Percentiles rank a stretch among this genome's conserved stretches.
These are phyloP conservation scores for Lepidium africanum DNA, from an alignment of 345 rosid genomes.

Conservation along the genomic window DNA sequence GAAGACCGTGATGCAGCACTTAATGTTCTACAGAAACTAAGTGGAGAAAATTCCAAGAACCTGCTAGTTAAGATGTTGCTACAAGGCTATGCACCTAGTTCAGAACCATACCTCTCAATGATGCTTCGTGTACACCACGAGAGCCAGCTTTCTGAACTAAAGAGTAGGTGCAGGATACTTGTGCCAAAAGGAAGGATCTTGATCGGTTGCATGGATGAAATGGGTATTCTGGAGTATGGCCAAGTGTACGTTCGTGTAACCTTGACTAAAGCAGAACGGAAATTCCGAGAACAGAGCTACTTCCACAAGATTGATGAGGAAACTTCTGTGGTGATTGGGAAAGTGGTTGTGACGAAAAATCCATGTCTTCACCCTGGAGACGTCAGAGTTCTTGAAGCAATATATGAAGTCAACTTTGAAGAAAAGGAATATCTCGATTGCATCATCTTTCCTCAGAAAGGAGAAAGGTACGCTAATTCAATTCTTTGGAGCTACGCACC, in stretches of 20 bases:
- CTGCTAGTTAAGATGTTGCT: conserved; percentile 63
- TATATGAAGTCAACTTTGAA: conserved; percentile 51
- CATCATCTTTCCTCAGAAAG: conserved; percentile 76
- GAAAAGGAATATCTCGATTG: conserved; percentile 68
- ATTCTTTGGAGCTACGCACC: neutral
- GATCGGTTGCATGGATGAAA: conserved; percentile 88
- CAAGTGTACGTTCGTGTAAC: conserved; percentile 70
- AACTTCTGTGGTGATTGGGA: conserved; percentile 57
- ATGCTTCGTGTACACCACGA: conserved; percentile 77
- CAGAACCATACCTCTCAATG: conserved; percentile 79
- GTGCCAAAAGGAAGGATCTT: conserved; percentile 79
- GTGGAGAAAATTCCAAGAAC: conserved; percentile 45
- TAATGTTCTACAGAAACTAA: conserved; percentile 52
- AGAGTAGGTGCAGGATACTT: conserved; percentile 64
- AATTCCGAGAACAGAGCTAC: conserved; percentile 39
- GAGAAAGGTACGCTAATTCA: conserved; percentile 48
- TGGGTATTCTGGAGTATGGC: conserved; percentile 66
- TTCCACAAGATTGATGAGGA: conserved; percentile 55
- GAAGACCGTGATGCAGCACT: conserved; percentile 56
- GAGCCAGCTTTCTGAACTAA: conserved; percentile 55
- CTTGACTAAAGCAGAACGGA: conserved; percentile 59
- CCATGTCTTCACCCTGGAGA: conserved; percentile 99
- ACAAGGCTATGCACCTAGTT: conserved; percentile 64
- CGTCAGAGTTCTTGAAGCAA: conserved; percentile 78
- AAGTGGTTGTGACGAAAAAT: conserved; percentile 82